Evolutionary conservation across 2,329 filamentous ascomycete genomes (phyloP).

Genomic region (Stemphylium lycopersici): DNA sequence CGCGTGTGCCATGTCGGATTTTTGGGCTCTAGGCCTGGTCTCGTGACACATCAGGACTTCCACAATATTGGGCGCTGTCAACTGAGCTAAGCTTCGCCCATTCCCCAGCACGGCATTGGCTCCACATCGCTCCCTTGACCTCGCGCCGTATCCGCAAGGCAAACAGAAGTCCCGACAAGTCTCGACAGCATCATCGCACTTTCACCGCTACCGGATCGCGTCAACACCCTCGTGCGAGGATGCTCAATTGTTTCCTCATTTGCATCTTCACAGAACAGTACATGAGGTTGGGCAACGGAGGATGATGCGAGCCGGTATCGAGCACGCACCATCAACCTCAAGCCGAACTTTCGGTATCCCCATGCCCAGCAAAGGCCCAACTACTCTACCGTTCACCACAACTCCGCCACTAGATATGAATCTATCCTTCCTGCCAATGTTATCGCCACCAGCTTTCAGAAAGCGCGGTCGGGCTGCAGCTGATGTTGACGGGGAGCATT

Average conservation of each 20-base stretch:
- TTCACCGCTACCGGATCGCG: neutral
- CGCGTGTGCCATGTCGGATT: slow-evolving; percentile 7
- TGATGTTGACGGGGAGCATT: slow-evolving; percentile 63
- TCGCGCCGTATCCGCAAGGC: slow-evolving; percentile 21
- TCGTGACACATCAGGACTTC: slow-evolving; percentile 26
- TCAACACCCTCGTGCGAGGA: slow-evolving; percentile 29
- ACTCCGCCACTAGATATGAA: slow-evolving; percentile 34
- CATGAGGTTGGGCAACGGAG: slow-evolving; percentile 39
- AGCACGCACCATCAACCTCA: slow-evolving; percentile 19
- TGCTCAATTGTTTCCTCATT: slow-evolving; percentile 31
- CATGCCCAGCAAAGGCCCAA: slow-evolving; percentile 11
- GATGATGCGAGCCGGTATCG: slow-evolving; percentile 32
- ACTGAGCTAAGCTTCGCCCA: slow-evolving; percentile 8
- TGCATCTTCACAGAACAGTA: slow-evolving; percentile 29
- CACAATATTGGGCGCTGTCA: slow-evolving; percentile 16
- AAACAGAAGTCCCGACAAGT: slow-evolving; percentile 2
- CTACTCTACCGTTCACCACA: slow-evolving; percentile 44
- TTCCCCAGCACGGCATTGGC: slow-evolving; percentile 16
- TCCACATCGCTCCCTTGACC: slow-evolving; percentile 19
- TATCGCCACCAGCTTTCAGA: slow-evolving; percentile 24
- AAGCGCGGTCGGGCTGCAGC: slow-evolving; percentile 62
- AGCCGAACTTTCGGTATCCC: slow-evolving; percentile 12
- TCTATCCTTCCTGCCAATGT: slow-evolving; percentile 44
- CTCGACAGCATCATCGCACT: neutral
- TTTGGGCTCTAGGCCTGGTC: slow-evolving; percentile 22